phyloP scores from a whole-genome alignment of 169 alveolate genomes.

The Eimeria falciformis region DNA sequence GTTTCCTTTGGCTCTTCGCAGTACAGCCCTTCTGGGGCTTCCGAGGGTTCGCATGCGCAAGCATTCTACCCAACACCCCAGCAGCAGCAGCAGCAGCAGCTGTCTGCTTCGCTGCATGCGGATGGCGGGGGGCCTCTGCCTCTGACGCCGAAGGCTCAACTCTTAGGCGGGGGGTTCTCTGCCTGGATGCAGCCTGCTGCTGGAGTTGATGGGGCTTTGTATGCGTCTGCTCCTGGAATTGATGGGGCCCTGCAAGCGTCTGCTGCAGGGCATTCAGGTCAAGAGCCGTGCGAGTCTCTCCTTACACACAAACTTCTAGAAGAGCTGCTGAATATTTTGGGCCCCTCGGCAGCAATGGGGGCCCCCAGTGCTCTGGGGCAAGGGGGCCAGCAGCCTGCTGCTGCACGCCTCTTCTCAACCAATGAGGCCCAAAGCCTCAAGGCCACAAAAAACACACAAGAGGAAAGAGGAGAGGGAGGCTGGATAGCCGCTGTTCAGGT shows the following conservation, averaged over 20 bases:
- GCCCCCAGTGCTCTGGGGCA: constrained; percentile 23
- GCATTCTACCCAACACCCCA: not conserved
- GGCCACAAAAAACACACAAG: not conserved
- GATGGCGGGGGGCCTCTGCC: not conserved
- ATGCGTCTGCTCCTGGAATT: not conserved
- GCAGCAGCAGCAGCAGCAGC: constrained; percentile 31
- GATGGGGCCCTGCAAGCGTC: not conserved
- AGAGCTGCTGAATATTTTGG: constrained; percentile 43
- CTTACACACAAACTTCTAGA: constrained; percentile 50
- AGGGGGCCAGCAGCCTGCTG: not conserved
- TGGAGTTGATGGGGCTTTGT: not conserved
- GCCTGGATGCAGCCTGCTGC: not conserved
- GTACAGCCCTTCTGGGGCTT: constrained; percentile 16
- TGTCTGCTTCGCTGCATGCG: not conserved
- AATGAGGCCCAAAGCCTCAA: too few relatives aligned
- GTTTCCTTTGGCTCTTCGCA: constrained; percentile 15
- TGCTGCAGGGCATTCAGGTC: not conserved
- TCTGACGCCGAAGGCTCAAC: not conserved
- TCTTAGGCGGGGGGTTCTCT: not conserved
- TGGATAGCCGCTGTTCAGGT: too few relatives aligned
- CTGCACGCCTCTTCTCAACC: too few relatives aligned
- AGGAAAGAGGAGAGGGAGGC: constrained; percentile 4
- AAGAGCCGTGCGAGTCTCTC: constrained; percentile 27
- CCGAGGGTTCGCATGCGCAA: not conserved
- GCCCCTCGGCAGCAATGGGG: not conserved